Evolutionary conservation across 129 eudicot species (phyloP), one percentile per base, ranked within the genome.

Genomic region (Escallonia herrerae): DNA sequence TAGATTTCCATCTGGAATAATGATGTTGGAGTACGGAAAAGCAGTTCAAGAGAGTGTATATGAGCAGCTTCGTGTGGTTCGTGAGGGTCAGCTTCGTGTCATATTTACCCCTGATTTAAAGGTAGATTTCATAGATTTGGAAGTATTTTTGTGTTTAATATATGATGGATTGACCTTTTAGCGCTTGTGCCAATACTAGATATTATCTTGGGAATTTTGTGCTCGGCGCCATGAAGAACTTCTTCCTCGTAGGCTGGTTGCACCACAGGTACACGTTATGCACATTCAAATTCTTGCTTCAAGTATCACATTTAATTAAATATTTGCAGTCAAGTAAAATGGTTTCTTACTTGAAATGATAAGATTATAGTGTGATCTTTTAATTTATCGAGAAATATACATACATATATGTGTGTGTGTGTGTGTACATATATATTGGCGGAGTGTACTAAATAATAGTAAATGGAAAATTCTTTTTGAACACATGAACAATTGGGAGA

Each of bases 171-270:
- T 53, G 7, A 53, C 58, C 15, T 63, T 10, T 39, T 56, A 5
- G 48, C 12, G 8, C 57, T 3, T 38, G 37, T 58, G 40, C 13
- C 43, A 63, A 3, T 39, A 49, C 22, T 81, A 88, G 97, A 94
- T 89, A 79, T 76, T 86, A 62, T 79, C 97, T n/a, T 94, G 99
- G 99, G 99, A 94, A 59, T 94, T 94, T 66, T 94, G 99, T 82
- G 97, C 93, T 13, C 72, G 93, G 54, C 89, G 94, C 42, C 99
- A 89, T 68, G 99, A 94, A 58, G 99, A 94, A 73, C 90, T 94
- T 68, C 87, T 94, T 82, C 90, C 93, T n/a, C 89, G 99, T 52
- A 80, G 97, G 74, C 76, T 89, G 69, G 95, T 94, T 60, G 88
- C 90, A 56, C 97, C 99, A 33, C 97, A 94, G 97, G 99, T 94